A percentile compares a stretch with the other conserved stretches of the same genome.
Evolutionary conservation across 768 basidiomycete species (phyloP).

Genomic region (Pulveroboletus frians): DNA sequence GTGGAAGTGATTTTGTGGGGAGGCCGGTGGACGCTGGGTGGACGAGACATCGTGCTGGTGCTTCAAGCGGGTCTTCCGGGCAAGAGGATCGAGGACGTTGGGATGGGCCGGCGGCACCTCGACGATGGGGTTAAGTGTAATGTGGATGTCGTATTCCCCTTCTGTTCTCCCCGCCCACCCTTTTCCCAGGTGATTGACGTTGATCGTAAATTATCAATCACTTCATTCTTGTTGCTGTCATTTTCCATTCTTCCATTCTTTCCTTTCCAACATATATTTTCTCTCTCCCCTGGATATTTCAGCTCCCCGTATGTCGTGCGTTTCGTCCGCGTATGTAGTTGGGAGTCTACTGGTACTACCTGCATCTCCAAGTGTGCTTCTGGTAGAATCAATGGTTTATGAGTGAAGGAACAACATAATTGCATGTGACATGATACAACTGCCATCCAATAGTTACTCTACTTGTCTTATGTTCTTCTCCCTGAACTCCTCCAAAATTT

Average conservation of each 20-base stretch:
- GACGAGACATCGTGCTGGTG: slow-evolving; percentile 28
- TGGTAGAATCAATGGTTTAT: too few species aligned
- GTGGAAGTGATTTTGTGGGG: slow-evolving; percentile 26
- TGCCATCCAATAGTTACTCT: too few species aligned
- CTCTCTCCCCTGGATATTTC: slow-evolving; percentile 8
- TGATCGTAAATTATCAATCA: slow-evolving; percentile 26
- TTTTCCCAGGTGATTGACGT: neutral
- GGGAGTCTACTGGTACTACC: slow-evolving; percentile 5
- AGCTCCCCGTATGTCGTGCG: neutral
- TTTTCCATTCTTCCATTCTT: neutral
- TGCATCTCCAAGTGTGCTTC: too few species aligned
- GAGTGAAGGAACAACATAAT: too few species aligned
- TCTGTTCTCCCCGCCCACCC: neutral
- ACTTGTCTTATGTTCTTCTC: too few species aligned
- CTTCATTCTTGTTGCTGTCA: slow-evolving; percentile 2
- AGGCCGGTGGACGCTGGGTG: slow-evolving; percentile 43
- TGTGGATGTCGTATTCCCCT: neutral
- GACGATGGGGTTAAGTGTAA: slow-evolving; percentile 19
- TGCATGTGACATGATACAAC: too few species aligned
- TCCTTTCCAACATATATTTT: neutral
- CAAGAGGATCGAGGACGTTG: slow-evolving; percentile 24
- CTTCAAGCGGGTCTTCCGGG: slow-evolving; percentile 12
- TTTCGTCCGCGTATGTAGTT: slow-evolving; percentile 14
- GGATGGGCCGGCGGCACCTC: slow-evolving; percentile 26
- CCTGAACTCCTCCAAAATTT: too few species aligned